Base-by-base conservation (phyloP, 176 grass and related monocot genomes). In the Zea luxurians region DNA sequence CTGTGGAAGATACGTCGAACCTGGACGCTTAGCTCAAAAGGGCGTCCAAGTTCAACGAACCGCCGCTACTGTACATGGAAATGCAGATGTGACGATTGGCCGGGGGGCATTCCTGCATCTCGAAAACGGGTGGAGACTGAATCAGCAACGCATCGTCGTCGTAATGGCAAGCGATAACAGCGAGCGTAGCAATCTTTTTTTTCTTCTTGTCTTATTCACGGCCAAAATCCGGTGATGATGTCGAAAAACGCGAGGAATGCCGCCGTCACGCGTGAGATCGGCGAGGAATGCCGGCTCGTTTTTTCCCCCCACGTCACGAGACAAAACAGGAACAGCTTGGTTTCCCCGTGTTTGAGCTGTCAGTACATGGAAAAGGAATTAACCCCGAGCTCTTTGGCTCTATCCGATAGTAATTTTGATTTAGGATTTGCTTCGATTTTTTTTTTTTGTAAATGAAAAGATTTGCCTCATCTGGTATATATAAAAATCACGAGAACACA, bases 41-140 rank as follows among this genome's bases (percentile, higher is more conserved):
- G 20, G 10, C 3, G 49, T 48, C 83, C 42, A 66, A 34, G 7
- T 80, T 85, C 76, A 60, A 17, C 10, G 83, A 67, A 74, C 61
- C 34, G 48, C 1, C 40, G 6, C 57, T 20, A 20, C 66, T 58
- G 3, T 59, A 5, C 0, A 48, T 38, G 49, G 16, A 20, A 71
- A 15, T 20, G 8, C 2, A 5, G 53, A 10, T 71, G 15, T 37
- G 55, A 18, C 7, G 20, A 53, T 6, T 52, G 27, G 27, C 27
- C 27, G n/a, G 1, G 6, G 4, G 2, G 2, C 17, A 43, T 4
- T 15, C 27, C 27, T 27, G 27, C 27, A 1, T 13, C 4, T 13
- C 15, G 50, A 53, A 18, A 16, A 34, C 6, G 13, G 13, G 58
- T 61, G 2, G 13, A 21, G 13, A 4, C 45, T 49, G 44, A 77